Conservation (phyloP, 176 grass and related monocot genomes). For the Leersia perrieri region DNA sequence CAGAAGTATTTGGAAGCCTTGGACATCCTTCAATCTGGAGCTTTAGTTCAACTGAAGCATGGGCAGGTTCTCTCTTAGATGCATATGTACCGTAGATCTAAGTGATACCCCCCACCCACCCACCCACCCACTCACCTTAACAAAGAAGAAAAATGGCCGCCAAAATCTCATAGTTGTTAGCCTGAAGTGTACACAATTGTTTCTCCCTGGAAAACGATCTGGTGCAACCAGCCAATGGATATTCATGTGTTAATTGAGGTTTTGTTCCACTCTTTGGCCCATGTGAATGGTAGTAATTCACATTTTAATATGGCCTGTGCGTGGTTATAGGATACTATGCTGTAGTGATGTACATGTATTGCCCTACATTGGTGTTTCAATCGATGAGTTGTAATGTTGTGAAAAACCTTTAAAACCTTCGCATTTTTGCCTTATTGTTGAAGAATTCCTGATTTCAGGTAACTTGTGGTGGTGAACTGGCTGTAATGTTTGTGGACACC, state of each 20-base stretch:
- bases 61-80: slow-evolving; percentile 58
- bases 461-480: slow-evolving; percentile 82
- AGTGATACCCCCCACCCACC: background rate
- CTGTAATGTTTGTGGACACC: slow-evolving; percentile 66
- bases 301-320: background rate
- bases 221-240: background rate
- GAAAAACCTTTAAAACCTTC: slow-evolving; percentile 26
- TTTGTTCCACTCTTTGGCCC: background rate
- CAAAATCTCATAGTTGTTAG: background rate
- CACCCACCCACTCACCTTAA: no score
- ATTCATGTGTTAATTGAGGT: background rate
- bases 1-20: slow-evolving; percentile 80
- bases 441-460: slow-evolving; percentile 59
- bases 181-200: slow-evolving; percentile 1
- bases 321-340: background rate
- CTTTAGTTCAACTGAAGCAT: slow-evolving; percentile 86
- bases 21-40: slow-evolving; percentile 83
- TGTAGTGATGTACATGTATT: background rate
- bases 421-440: slow-evolving; percentile 18
- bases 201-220: background rate
- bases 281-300: background rate
- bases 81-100: background rate
- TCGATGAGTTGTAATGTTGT: background rate
- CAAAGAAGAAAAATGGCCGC: background rate
- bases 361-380: background rate